phyloP scores from a whole-genome alignment of 1,284 basidiomycete genomes.

The Cryptococcus wingfieldii region DNA sequence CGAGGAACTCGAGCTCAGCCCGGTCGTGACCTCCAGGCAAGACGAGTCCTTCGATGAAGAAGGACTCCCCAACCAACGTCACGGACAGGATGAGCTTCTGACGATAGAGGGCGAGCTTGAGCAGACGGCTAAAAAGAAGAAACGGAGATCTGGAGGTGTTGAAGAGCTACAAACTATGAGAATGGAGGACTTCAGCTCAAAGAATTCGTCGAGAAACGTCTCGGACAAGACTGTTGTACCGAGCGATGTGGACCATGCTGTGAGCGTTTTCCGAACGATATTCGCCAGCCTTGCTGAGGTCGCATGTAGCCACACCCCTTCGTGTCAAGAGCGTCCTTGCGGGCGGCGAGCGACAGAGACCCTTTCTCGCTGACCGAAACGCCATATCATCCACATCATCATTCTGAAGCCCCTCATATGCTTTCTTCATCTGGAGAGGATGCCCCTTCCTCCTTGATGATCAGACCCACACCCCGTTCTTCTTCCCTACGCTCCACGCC shows the following conservation, averaged over 20 bases:
- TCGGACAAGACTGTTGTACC: neutral
- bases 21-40: neutral
- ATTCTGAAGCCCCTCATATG: neutral
- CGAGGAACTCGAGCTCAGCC: constrained; percentile 13
- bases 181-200: constrained; percentile 30
- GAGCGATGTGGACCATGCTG: neutral
- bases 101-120: constrained; percentile 30
- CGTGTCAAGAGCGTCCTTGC: constrained; percentile 19
- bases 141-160: constrained; percentile 8
- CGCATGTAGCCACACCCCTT: constrained; percentile 6
- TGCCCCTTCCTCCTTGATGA: neutral
- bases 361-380: constrained; percentile 1
- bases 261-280: neutral
- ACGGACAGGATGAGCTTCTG: constrained; percentile 17
- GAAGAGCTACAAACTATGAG: constrained; percentile 23
- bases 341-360: constrained; percentile 23
- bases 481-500: constrained; percentile 5
- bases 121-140: constrained; percentile 24
- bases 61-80: too few relatives aligned
- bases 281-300: constrained; percentile 3
- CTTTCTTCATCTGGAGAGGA: neutral
- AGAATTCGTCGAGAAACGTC: neutral
- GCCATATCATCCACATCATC: neutral
- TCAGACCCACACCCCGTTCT: constrained; percentile 2
- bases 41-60: neutral